Evolutionary conservation across 2,329 filamentous ascomycete species (phyloP).

Genomic region (Lithohypha guttulata): DNA sequence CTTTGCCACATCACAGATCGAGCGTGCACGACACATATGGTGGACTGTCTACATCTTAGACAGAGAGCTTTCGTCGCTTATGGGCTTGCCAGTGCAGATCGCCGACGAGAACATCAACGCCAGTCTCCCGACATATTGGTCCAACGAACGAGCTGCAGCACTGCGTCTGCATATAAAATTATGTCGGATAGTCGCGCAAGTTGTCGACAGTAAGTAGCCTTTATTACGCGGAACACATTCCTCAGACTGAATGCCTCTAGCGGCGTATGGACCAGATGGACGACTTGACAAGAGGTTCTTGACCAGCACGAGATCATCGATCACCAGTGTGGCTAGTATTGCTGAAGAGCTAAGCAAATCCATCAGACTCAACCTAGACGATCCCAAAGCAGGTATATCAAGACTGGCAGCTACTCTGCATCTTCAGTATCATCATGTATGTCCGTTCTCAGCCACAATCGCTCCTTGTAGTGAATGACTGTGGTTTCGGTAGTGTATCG

Average conservation of each 20-base stretch:
- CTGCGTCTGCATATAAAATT: constrained; percentile 38
- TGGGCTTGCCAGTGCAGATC: constrained; percentile 42
- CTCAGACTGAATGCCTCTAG: constrained; percentile 15
- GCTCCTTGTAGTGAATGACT: background rate
- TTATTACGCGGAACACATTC: background rate
- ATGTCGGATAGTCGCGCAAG: constrained; percentile 35
- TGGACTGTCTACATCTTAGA: constrained; percentile 47
- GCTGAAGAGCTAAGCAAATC: constrained; percentile 30
- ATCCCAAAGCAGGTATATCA: constrained; percentile 31
- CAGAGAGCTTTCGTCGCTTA: constrained; percentile 43
- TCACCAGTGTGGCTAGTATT: constrained; percentile 30
- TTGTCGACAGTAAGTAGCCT: constrained; percentile 36
- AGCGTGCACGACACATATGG: constrained; percentile 41
- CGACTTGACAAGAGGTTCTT: constrained; percentile 29
- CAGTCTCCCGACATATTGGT: constrained; percentile 35
- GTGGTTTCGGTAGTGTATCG: constrained; percentile 26
- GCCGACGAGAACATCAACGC: constrained; percentile 43
- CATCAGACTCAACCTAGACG: constrained; percentile 30
- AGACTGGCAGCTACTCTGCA: constrained; percentile 33
- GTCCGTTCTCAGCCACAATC: too few species aligned
- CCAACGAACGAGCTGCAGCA: constrained; percentile 29
- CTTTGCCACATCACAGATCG: constrained; percentile 32
- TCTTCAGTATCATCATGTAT: constrained; percentile 32
- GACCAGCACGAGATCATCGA: constrained; percentile 30
- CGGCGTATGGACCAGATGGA: constrained; percentile 34